Conservation (phyloP, 495 filamentous ascomycete genomes). For the Trypethelium eluteriae region DNA sequence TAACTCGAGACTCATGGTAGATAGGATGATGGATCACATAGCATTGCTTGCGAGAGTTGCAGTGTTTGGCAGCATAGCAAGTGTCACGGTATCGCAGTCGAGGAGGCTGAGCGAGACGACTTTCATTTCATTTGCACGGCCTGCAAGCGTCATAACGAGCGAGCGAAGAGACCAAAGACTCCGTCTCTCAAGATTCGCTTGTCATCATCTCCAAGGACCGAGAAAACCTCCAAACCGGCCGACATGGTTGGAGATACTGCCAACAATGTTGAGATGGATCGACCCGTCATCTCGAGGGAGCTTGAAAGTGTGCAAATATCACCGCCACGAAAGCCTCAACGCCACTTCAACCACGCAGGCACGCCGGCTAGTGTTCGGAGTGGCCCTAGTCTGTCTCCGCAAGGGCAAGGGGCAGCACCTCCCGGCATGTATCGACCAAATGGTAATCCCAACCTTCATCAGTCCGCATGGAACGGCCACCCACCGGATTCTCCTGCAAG, state of each 20-base stretch:
- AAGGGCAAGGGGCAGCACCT: slow-evolving; percentile 30
- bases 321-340: slow-evolving; percentile 14
- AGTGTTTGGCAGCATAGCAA: slow-evolving; percentile 94
- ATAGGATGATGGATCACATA: slow-evolving; percentile 84
- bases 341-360: slow-evolving; percentile 9
- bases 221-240: slow-evolving; percentile 20
- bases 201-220: slow-evolving; percentile 36
- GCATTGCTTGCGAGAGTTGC: slow-evolving; percentile 89
- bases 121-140: slow-evolving; percentile 81
- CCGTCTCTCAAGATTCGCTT: slow-evolving; percentile 58
- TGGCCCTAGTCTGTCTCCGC: slow-evolving; percentile 35
- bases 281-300: slow-evolving; percentile 23
- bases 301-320: slow-evolving; percentile 27
- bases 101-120: slow-evolving; percentile 73
- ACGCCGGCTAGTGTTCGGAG: slow-evolving; percentile 26
- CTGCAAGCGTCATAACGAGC: slow-evolving; percentile 62
- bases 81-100: slow-evolving; percentile 70
- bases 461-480: slow-evolving; percentile 14
- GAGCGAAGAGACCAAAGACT: slow-evolving; percentile 59
- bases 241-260: slow-evolving; percentile 12
- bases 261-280: slow-evolving; percentile 29
- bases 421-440: slow-evolving; percentile 28
- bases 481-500: slow-evolving; percentile 8
- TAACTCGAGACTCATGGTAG: slow-evolving; percentile 19
- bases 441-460: slow-evolving; percentile 19